Evolutionary conservation across 352 stramenopile genomes (phyloP).

Genomic region (Globisporangium uncinulatum): DNA sequence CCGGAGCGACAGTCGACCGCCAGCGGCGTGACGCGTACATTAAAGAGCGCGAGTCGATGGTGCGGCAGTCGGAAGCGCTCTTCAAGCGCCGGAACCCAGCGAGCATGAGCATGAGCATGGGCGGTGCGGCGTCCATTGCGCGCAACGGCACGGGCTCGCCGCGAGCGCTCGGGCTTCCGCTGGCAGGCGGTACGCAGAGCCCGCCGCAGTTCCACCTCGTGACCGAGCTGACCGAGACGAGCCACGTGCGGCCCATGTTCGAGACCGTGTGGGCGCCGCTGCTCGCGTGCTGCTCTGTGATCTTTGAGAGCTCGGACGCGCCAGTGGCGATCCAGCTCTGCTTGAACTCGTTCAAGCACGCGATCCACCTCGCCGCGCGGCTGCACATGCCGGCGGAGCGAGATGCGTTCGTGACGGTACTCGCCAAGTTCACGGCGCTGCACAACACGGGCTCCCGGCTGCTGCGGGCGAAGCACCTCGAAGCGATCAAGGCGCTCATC

Average conservation of each 20-base stretch:
- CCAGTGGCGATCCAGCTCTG: conserved; percentile 91
- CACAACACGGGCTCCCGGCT: conserved; percentile 89
- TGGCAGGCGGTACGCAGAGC: conserved; percentile 13
- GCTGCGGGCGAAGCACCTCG: conserved; percentile 97
- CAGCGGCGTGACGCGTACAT: conserved; percentile 79
- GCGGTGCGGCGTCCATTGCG: conserved; percentile 7
- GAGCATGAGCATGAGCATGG: conserved; percentile 6
- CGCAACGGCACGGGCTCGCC: conserved; percentile 16
- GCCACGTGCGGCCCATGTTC: conserved; percentile 95
- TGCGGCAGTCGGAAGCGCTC: conserved; percentile 67
- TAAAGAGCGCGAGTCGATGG: conserved; percentile 81
- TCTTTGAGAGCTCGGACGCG: conserved; percentile 94
- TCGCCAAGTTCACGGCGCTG: conserved; percentile 96
- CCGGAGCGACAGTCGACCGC: conserved; percentile 45
- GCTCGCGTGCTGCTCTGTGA: conserved; percentile 95
- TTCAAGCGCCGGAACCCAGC: conserved; percentile 62
- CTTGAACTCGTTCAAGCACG: conserved; percentile 94
- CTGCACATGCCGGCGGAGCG: conserved; percentile 91
- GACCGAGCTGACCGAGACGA: conserved; percentile 60
- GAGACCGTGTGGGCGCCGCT: conserved; percentile 98
- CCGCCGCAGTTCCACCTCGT: conserved; percentile 58
- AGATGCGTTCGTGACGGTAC: conserved; percentile 95
- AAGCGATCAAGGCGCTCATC: conserved; percentile 96
- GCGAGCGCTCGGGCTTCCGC: conserved; percentile 5
- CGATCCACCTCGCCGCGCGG: conserved; percentile 86